Base-by-base conservation (phyloP, 2,329 filamentous ascomycete species). In the Paecilomyces dactylethromorphus region DNA sequence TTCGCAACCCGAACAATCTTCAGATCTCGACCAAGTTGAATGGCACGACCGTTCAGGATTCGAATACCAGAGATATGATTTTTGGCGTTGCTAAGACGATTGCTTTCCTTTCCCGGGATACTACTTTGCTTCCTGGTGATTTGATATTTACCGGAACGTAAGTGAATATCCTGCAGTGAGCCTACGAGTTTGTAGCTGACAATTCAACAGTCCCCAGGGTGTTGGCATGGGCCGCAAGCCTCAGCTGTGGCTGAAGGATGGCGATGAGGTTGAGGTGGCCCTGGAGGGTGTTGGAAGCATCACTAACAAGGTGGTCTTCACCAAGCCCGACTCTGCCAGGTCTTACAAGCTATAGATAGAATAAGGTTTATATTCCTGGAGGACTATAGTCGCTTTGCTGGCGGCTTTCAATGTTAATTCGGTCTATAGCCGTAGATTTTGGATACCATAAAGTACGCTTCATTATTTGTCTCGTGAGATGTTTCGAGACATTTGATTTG, bases 221-320 rank as follows among this genome's bases (percentile, higher is more conserved):
- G 88, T 91, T 21, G 88, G 86, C 1, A 87, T 88, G 83, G 88
- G 87, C 13, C 81, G 83, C 55, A 86, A 82, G 58, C 87, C 87
- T 2, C 83, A 81, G 59, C 65, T 88, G 10, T 90, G 87, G 86
- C 74, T 91, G 58, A 85, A 87, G 71, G 81, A 91, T 69, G 86
- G 87, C 3, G 88, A 91, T 70, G 74, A 85, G 22, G 86, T 90
- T 21, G 85, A 90, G 69, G 87, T 91, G 55, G 80, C 79, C 6
- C 78, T 91, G 1, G 86, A 90, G 65, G 78, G 81, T 1, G 84
- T 91, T 6, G 88, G 88, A 24, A 82, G 80, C 13, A 86, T 75
- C 63, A 62, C 70, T 55, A 79, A 80, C 66, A 70, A 68, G 53
- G 71, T 77, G 51, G 69, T 74, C 51, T 76, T 74, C 66, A 68